Percentiles rank a stretch among this genome's conserved stretches.
phyloP scores from a whole-genome alignment of 2,329 filamentous ascomycete species.

The Epichloe uncinata region DNA sequence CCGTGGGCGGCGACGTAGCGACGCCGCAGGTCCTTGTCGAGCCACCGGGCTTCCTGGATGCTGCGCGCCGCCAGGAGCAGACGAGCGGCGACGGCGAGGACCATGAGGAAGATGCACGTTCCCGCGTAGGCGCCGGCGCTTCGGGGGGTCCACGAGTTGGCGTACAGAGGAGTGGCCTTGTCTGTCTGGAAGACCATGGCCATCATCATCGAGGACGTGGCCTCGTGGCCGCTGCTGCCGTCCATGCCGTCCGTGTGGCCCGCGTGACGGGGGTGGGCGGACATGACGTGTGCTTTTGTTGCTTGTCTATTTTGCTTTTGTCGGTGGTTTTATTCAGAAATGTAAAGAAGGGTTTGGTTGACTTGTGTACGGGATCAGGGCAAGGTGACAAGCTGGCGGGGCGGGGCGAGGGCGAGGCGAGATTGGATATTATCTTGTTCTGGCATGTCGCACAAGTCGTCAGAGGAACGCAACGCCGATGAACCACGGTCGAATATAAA shows the following conservation, averaged over 20 bases:
- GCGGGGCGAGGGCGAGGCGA: too few relatives aligned
- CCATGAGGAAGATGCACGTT: slow-evolving; percentile 82
- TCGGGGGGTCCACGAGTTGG: slow-evolving; percentile 63
- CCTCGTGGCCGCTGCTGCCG: slow-evolving; percentile 4
- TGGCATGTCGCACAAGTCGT: too few relatives aligned
- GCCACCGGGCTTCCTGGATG: slow-evolving; percentile 50
- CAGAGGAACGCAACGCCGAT: too few relatives aligned
- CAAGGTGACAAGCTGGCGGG: too few relatives aligned
- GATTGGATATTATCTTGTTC: too few relatives aligned
- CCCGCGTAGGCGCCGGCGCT: slow-evolving; percentile 61
- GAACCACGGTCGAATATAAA: too few relatives aligned
- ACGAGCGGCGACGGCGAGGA: slow-evolving; percentile 59
- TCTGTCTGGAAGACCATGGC: slow-evolving; percentile 47
- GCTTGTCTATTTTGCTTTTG: too few relatives aligned
- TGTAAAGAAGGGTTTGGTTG: too few relatives aligned
- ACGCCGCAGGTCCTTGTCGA: slow-evolving; percentile 56
- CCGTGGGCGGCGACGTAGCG: slow-evolving; percentile 66
- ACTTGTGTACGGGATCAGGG: too few relatives aligned
- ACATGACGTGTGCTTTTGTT: slow-evolving; percentile 8
- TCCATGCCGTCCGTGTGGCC: slow-evolving; percentile 11
- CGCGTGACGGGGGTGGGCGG: slow-evolving; percentile 11
- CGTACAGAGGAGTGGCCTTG: slow-evolving; percentile 38
- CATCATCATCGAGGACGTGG: slow-evolving; percentile 20
- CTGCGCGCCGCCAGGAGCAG: slow-evolving; percentile 58
- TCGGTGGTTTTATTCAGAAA: too few relatives aligned